Base-by-base conservation (phyloP, 768 basidiomycete species). In the Pleurotus tuoliensis region DNA sequence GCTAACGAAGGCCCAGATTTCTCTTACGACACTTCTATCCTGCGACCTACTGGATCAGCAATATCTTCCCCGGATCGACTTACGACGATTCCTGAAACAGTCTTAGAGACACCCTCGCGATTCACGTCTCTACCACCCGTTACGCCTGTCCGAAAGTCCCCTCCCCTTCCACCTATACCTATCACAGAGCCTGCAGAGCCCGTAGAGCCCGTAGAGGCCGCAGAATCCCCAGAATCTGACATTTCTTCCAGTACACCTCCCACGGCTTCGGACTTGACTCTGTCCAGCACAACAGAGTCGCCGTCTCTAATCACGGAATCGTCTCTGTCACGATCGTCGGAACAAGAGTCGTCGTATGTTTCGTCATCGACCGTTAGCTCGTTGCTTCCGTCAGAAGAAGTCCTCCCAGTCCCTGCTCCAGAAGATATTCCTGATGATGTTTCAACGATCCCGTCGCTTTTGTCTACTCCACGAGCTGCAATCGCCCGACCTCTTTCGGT, bases 1-100 rank as follows among this genome's bases (percentile, higher is more conserved):
- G 76, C 74, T 22, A 82, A 79, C 1, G 89, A 92, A 44, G 80
- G 76, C 3, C 71, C 63, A 7, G 90, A 92, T 60, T 71, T 64
- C 0, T 90, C 88, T 0, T 86, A 84, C 56, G 90, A 92, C 56
- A 89, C 89, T 0, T 90, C 90, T 0, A 76, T 87, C 66, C 72
- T 91, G 64, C 74, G 86, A 25, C 87, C 90, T 0, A 88, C 80
- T 58, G 80, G 74, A 44, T 73, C 78, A 16, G 66, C 58, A 37
- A 62, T 71, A 1, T 79, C 78, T 4, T 80, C 81, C 2, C 61
- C 69, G 48, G 72, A 76, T 55, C 64, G 73, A 5, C 64, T 82
- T 60, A 76, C 72, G 55, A 74, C 79, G 6, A 76, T 84, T 51
- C 79, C 79, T 3, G 58, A 74, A 24, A 72, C 76, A 0, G 65